Evolutionary conservation across 2,329 filamentous ascomycete species (phyloP), one percentile per base, ranked within the genome.

Genomic region (Arachnomyces sp.): DNA sequence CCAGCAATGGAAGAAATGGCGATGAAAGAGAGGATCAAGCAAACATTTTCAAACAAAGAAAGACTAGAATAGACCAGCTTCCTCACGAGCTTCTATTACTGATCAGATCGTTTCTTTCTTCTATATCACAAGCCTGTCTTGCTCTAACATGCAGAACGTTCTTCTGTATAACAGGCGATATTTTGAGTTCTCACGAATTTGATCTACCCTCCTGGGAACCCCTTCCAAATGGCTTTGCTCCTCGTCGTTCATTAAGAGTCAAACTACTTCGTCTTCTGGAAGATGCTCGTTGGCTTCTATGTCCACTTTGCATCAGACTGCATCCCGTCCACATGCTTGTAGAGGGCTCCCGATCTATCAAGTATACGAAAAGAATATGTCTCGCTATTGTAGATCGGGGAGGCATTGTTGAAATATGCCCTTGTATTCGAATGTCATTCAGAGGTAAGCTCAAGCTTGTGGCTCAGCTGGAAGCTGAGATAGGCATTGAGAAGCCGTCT

Each of bases 341-440:
- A 25, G 5, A 9, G 21, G 21, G 21, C 9, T 25, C 21, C 9
- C 21, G 21, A 25, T 25, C 21, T 25, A 5, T 25, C 21, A 25
- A 25, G 9, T 9, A 25, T 25, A 5, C 21, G 9, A 25, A 5
- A 25, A 25, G 21, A 25, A 5, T 5, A 9, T 25, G 21, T 2
- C 40, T 28, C 9, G 36, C 34, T 37, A 36, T 43, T 25, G 31
- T n/a, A 9, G 21, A 36, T 43, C 31, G 31, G 15, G 21, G 21
- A 25, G 12, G 15, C n/a, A 25, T 25, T 25, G 21, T 25, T 25
- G 21, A 25, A 25, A 25, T 25, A 25, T 25, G 21, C 21, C 21
- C 21, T 9, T 9, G 9, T 25, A 25, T 25, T 9, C 21, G 21
- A 25, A 25, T 25, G 21, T 25, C 21, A 25, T 9, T 9, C 9